Evolutionary conservation across 306 rosid genomes (phyloP), one percentile per base, ranked within the genome.

Genomic region (Castanospermum australe): DNA sequence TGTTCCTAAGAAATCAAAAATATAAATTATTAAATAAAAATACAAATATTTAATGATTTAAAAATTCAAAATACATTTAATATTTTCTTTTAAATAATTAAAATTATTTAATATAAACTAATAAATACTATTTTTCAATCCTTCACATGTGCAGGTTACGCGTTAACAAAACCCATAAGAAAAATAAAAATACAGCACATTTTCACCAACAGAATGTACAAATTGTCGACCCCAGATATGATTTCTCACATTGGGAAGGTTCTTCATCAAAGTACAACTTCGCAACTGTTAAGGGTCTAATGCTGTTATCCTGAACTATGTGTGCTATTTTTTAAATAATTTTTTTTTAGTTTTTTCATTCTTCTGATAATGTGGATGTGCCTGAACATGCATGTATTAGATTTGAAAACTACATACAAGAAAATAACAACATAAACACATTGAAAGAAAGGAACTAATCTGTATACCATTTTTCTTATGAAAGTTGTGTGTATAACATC

Each of bases 391-490:
- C 69, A 64, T 50, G 60, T 59, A 57, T 38, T 44, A 25, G 45
- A 73, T 57, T 56, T 64, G 57, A 55, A 10, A 10, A 67, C 2
- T 28, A 62, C 78, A 68, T 64, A 56, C 57, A 71, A 10, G 59
- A 17, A 38, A 73, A 38, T 22, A 13, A 52, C 42, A 71, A 39
- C 41, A 52, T 59, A 60, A 67, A 42, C 59, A 72, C 30, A 35
- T n/a, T 68, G 71, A 67, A 48, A 60, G 59, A 71, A 67, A 63
- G 73, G 65, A 82, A 73, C 89, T 86, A 80, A 80, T 87, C 72
- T 82, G 92, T 90, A 87, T 87, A 87, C 75, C 89, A 83, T 63
- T 80, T 81, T 64, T 67, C 84, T 78, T 85, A 41, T 78, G 84
- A 81, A 84, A 68, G 80, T 74, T 76, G 86, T 83, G 87, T 86